These are phyloP conservation scores for Trichaptum fuscoviolaceum DNA, from an alignment of 768 basidiomycete species.

Conservation along the genomic window DNA sequence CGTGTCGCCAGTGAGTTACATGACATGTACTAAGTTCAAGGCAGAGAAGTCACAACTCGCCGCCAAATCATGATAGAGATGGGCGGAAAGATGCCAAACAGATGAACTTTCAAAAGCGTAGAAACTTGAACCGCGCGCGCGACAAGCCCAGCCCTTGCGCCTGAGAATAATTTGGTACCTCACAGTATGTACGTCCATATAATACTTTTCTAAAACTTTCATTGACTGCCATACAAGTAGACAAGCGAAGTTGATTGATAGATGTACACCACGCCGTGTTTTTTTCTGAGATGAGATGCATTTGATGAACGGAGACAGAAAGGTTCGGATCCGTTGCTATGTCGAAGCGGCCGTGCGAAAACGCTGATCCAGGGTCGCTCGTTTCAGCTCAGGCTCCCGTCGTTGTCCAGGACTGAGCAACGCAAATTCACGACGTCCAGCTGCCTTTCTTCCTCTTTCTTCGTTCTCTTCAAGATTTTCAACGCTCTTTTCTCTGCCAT, in stretches of 20 bases:
- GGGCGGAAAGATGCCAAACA: too few relatives aligned
- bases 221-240: neutral
- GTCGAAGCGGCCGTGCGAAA: neutral
- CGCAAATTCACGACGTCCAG: neutral
- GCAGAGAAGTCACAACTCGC: too few relatives aligned
- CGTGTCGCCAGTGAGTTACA: too few relatives aligned
- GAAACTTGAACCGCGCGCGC: too few relatives aligned
- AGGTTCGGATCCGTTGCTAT: neutral
- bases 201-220: neutral
- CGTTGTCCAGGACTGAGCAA: neutral
- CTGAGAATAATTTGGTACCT: too few relatives aligned
- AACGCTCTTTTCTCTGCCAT: neutral
- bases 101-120: too few relatives aligned
- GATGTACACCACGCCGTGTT: neutral
- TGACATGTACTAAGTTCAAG: too few relatives aligned
- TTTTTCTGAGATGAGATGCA: too few relatives aligned
- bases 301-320: too few relatives aligned
- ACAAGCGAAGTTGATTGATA: neutral
- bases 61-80: too few relatives aligned
- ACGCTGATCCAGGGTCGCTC: neutral
- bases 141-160: too few relatives aligned
- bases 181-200: too few relatives aligned
- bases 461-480: conserved; percentile 2
- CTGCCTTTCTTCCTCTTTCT: neutral
- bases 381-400: neutral